Evolutionary conservation across 2,329 filamentous ascomycete species (phyloP), one percentile per base, ranked within the genome.

Genomic region (Pseudogymnoascus sp.): DNA sequence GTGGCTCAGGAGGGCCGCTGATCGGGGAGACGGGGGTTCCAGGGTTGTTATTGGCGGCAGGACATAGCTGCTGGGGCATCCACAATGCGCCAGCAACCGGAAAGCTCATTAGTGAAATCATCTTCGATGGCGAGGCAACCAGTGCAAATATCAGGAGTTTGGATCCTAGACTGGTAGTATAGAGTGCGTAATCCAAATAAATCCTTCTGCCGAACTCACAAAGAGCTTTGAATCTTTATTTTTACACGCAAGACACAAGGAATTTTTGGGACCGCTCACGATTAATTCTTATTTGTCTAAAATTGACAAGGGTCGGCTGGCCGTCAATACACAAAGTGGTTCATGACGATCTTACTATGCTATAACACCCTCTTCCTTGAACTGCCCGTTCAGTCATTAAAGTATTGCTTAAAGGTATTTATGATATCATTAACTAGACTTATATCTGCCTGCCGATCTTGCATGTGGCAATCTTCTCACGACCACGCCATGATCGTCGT

Each of bases 41-140:
- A 5, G 92, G 93, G 0, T 71, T 97, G 46, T 88, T 89, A 74
- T 80, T 97, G 65, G 95, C 95, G 0, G 84, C 91, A 0, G 95
- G 95, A 0, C 95, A 99, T 78, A 96, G 92, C 1, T 97, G 93
- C 77, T 99, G 95, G 95, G 95, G 95, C 0, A 96, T 99, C 21
- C 93, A 97, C 78, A 97, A 99, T 77, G 91, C 87, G 0, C 93
- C 93, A 1, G 95, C 83, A 1, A 97, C 93, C 6, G 90, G 90
- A 3, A 90, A 88, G 76, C 74, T 93, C 40, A 88, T 95, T 79
- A 88, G 89, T 38, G 89, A 93, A 75, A 86, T 90, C 75, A 78
- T 95, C 1, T 86, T 93, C 70, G 89, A 93, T 62, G 90, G 89
- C 0, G 76, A 78, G 65, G 84, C 88, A 0, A 86, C 75, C 71